Evolutionary conservation across 164 flowering plant species (phyloP), one percentile per base, ranked within the genome.

Genomic region (Vitis cinerea): DNA sequence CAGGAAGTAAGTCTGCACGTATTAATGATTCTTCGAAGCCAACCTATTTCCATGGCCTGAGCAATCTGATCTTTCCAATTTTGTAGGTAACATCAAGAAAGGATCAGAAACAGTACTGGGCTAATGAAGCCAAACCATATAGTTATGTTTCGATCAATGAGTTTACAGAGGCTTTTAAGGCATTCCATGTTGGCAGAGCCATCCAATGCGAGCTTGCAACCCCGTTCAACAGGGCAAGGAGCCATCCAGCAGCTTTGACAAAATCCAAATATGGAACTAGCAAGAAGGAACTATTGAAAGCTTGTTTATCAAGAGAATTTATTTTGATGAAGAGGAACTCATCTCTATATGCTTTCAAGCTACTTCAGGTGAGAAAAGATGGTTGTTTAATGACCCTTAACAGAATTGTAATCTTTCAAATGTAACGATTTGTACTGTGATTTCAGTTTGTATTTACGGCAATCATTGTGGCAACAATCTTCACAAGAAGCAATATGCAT

Each of bases 161-260:
- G 44, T 84, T 86, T 71, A 71, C 82, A 13, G 83, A 84, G 16
- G 80, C 83, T 12, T 83, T 74, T 65, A 69, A 79, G 75, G 83
- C 88, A 31, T 86, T 81, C 55, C 86, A 79, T 14, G 61, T 81
- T 11, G 90, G 88, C 0, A 62, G 27, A 14, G 65, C 51, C 44
- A 59, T 84, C 9, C 71, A 66, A 4, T 66, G 68, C 9, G 86
- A 86, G 66, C 79, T 86, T 29, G 54, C 73, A 1, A 72, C 55
- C 44, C 84, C 86, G 17, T 86, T 79, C 49, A 77, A 84, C 72
- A 80, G 68, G 77, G 13, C 63, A 48, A 81, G 72, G 47, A 79
- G 75, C 75, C 86, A 85, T 59, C 83, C 83, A 2, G 81, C 83
- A 47, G 84, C 86, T 14, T 67, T 86, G 49, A 70, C 84, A 49